phyloP scores from a whole-genome alignment of 2,329 filamentous ascomycete species.

The Phyllosticta paracitricarpa region DNA sequence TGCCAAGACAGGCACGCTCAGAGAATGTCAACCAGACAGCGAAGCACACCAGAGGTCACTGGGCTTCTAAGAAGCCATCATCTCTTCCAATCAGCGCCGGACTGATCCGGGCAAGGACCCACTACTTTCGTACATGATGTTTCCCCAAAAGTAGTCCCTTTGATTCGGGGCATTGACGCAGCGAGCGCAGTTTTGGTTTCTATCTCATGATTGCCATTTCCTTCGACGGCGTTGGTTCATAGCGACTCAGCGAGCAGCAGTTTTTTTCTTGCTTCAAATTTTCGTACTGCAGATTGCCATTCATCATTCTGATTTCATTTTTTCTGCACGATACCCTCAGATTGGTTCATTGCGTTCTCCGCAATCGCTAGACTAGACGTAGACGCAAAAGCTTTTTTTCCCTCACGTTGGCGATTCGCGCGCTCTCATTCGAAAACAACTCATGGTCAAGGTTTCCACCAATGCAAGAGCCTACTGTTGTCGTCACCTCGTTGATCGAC shows the following conservation, averaged over 20 bases:
- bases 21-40: not conserved
- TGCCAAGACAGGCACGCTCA: not conserved
- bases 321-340: not conserved
- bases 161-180: not conserved
- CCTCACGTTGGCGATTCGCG: too few relatives aligned
- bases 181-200: not conserved
- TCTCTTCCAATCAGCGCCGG: not conserved
- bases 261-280: not conserved
- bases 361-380: not conserved
- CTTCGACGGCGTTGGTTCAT: not conserved
- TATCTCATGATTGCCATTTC: not conserved
- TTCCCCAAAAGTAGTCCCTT: not conserved
- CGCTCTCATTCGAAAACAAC: too few relatives aligned
- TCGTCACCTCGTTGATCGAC: too few relatives aligned
- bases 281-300: not conserved
- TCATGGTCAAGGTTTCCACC: too few relatives aligned
- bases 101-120: not conserved
- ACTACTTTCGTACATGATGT: not conserved
- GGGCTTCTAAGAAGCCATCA: not conserved
- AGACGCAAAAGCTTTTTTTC: not conserved
- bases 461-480: too few relatives aligned
- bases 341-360: not conserved
- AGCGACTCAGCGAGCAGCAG: not conserved
- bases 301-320: not conserved
- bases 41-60: not conserved